Evolutionary conservation across 2,329 filamentous ascomycete species (phyloP).

Genomic region (Neofusicoccum umdonicola): DNA sequence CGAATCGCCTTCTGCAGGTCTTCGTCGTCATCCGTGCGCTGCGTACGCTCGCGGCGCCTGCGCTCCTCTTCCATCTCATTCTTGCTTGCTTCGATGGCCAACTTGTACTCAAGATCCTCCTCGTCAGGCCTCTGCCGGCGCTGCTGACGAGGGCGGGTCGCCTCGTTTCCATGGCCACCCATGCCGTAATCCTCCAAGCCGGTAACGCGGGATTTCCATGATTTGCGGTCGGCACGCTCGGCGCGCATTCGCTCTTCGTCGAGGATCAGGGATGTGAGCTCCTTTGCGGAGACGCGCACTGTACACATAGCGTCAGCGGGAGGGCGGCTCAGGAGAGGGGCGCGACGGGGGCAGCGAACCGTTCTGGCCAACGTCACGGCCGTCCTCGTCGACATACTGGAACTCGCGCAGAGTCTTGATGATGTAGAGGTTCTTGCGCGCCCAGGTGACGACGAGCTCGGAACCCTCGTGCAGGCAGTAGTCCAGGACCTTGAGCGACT

Average conservation of each 20-base stretch:
- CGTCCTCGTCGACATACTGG: constrained; percentile 93
- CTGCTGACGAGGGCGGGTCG: constrained; percentile 33
- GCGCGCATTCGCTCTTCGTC: constrained; percentile 90
- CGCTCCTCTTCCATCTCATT: constrained; percentile 88
- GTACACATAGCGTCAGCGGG: constrained; percentile 17
- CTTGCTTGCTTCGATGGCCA: constrained; percentile 94
- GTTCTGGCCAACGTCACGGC: constrained; percentile 92
- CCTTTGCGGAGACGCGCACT: constrained; percentile 96
- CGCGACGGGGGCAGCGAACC: constrained; percentile 56
- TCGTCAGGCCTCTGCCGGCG: constrained; percentile 55
- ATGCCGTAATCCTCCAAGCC: constrained; percentile 79
- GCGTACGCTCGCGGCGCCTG: constrained; percentile 62
- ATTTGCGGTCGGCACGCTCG: constrained; percentile 86
- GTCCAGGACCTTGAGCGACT: constrained; percentile 95
- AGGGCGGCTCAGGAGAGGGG: not conserved
- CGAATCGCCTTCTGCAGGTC: constrained; percentile 94
- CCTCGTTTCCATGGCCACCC: constrained; percentile 40
- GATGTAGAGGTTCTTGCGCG: constrained; percentile 95
- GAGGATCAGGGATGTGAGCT: constrained; percentile 84
- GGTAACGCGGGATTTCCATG: constrained; percentile 94
- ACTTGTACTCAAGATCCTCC: constrained; percentile 77
- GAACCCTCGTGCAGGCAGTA: constrained; percentile 98
- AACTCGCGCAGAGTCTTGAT: constrained; percentile 98
- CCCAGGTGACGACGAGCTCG: constrained; percentile 95
- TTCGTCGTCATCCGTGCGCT: constrained; percentile 61